Percentiles rank a stretch among this genome's conserved stretches.
These are phyloP conservation scores for Trichoderma erinaceum DNA, from an alignment of 495 filamentous ascomycete genomes.

Conservation along the genomic window DNA sequence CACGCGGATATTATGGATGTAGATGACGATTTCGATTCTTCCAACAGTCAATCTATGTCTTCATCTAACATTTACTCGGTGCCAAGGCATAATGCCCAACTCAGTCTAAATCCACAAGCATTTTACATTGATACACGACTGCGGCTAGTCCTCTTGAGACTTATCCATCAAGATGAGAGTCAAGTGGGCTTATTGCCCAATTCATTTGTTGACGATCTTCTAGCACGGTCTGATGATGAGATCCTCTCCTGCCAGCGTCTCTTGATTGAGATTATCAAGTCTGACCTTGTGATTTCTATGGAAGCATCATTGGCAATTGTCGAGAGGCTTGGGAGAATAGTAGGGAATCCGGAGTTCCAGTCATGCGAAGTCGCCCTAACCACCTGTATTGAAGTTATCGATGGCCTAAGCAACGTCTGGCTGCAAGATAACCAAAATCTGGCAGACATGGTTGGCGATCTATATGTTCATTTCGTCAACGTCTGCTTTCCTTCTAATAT, in stretches of 20 bases:
- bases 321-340: slow-evolving; percentile 46
- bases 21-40: slow-evolving; percentile 61
- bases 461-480: slow-evolving; percentile 77
- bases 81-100: slow-evolving; percentile 41
- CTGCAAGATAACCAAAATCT: slow-evolving; percentile 47
- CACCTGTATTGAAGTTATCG: slow-evolving; percentile 65
- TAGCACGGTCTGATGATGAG: slow-evolving; percentile 52
- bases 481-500: slow-evolving; percentile 54
- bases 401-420: slow-evolving; percentile 60
- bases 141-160: slow-evolving; percentile 35
- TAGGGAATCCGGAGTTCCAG: slow-evolving; percentile 58
- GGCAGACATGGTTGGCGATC: slow-evolving; percentile 54
- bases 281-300: slow-evolving; percentile 36
- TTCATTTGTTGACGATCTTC: slow-evolving; percentile 52
- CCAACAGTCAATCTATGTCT: slow-evolving; percentile 41
- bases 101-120: slow-evolving; percentile 41
- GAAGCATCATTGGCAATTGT: slow-evolving; percentile 41
- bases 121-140: slow-evolving; percentile 41
- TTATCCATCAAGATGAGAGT: slow-evolving; percentile 30
- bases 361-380: slow-evolving; percentile 71
- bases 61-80: slow-evolving; percentile 29
- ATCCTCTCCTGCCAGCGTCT: slow-evolving; percentile 51
- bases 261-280: slow-evolving; percentile 43
- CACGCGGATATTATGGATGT: slow-evolving; percentile 66
- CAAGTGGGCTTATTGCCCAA: slow-evolving; percentile 33